Base-by-base conservation (phyloP, 2,329 filamentous ascomycete genomes). In the Paraphaeosphaeria minitans region DNA sequence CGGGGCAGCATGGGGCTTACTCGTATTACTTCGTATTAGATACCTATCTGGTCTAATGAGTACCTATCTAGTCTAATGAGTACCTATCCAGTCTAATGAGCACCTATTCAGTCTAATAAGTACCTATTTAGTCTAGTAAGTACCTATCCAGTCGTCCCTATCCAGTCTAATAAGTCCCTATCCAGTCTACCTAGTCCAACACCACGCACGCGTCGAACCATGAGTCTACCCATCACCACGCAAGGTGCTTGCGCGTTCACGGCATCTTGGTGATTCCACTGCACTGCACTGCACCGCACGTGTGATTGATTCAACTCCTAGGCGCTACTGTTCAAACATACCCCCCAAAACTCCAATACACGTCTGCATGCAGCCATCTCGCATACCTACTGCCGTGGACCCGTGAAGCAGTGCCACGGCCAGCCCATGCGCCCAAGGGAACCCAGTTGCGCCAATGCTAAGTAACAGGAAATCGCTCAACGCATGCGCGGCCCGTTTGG, bases 401-500 rank as follows among this genome's bases (percentile, higher is more conserved):
- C 51, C 24, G 47, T 48, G 47, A 27, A 54, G 27, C 49, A 48
- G 13, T 21, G 16, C 42, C 35, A 16, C 9, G 27, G 33, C 47
- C 43, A 57, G n/a, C 45, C 46, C 43, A 48, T 46, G 35, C 52
- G 37, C 55, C 56, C 56, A 57, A 56, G 55, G 57, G 57, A 53
- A 58, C 66, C 66, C 7, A 58, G 46, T 37, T 65, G 56, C 67
- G 62, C 69, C 66, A 56, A 41, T 60, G 62, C 63, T 61, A 45
- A 42, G 31, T 16, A 29, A 52, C 45, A 42, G 41, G 22, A 53
- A 43, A 14, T 6, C 16, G 22, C 35, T 42, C 39, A 74, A 43
- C 73, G 73, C 71, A 76, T 76, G 64, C 75, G 70, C 43, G 75
- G 75, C 58, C 75, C 75, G 64, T 70, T 77, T 42, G 75, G 75